phyloP scores from a whole-genome alignment of 352 stramenopile species.

The Phytophthora brassicae region DNA sequence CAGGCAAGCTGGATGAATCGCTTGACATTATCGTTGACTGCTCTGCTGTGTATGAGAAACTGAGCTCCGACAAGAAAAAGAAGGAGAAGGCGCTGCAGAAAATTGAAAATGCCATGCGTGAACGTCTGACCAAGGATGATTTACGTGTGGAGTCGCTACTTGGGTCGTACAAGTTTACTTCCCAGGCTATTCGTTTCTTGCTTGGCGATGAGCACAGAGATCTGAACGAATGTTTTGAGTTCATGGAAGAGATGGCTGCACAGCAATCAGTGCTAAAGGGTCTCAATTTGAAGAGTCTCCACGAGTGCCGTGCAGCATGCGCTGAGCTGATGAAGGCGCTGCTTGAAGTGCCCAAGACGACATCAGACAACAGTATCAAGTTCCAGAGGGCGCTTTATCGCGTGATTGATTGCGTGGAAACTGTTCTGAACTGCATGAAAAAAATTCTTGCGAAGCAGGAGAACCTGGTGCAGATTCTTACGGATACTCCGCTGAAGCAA shows the following conservation, averaged over 20 bases:
- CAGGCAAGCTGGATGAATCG: conserved; percentile 86
- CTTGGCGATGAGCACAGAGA: conserved; percentile 85
- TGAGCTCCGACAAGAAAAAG: conserved; percentile 88
- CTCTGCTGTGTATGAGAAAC: conserved; percentile 76
- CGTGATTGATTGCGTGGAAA: conserved; percentile 84
- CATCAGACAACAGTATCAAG: conserved; percentile 82
- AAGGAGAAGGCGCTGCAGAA: conserved; percentile 88
- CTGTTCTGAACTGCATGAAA: conserved; percentile 83
- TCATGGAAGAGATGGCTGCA: conserved; percentile 82
- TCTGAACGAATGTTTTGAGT: conserved; percentile 82
- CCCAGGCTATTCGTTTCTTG: conserved; percentile 75
- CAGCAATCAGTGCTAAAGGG: conserved; percentile 81
- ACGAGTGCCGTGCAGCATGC: conserved; percentile 64
- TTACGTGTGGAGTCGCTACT: conserved; percentile 80
- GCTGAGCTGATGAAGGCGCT: conserved; percentile 87
- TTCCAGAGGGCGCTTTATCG: conserved; percentile 84
- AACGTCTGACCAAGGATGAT: conserved; percentile 84
- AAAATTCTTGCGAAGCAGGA: conserved; percentile 85
- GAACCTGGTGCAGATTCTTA: conserved; percentile 84
- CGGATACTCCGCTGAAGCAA: conserved; percentile 81
- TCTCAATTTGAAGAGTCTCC: conserved; percentile 78
- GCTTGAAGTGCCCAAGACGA: conserved; percentile 78
- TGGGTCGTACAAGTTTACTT: conserved; percentile 88
- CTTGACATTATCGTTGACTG: conserved; percentile 86
- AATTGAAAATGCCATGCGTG: conserved; percentile 84